A percentile compares a stretch with the other conserved stretches of the same genome.
Conservation (phyloP, 331 rosid genomes). For the Phaseolus coccineus region DNA sequence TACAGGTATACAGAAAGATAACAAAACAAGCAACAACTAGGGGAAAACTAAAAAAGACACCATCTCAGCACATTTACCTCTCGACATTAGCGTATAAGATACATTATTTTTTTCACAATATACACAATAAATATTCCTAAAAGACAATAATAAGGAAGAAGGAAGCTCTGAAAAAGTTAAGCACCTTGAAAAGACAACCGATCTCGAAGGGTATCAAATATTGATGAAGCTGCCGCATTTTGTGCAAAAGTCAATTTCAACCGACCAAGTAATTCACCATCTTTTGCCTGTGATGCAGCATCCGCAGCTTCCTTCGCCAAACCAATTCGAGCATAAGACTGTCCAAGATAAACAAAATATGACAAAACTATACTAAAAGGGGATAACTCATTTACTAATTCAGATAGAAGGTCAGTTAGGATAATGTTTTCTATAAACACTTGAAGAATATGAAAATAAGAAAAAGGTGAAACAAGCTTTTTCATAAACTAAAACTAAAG, state of each 20-base stretch:
- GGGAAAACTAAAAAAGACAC: not conserved
- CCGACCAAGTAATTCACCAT: constrained; percentile 93
- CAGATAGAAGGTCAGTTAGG: too few relatives aligned
- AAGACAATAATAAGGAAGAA: not conserved
- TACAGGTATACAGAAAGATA: constrained; percentile 14
- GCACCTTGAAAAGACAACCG: constrained; percentile 82
- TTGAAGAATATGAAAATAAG: too few relatives aligned
- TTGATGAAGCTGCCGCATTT: constrained; percentile 79
- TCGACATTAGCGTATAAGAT: constrained; percentile 42
- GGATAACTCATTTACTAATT: not conserved
- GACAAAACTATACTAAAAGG: not conserved
- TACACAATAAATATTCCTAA: constrained; percentile 26
- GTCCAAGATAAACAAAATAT: constrained; percentile 43
- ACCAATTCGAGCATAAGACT: constrained; percentile 96
- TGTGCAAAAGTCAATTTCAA: constrained; percentile 81
- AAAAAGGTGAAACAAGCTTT: too few relatives aligned
- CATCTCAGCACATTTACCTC: constrained; percentile 34
- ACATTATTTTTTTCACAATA: constrained; percentile 40
- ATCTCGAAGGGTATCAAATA: constrained; percentile 90
- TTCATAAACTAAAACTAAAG: too few relatives aligned
- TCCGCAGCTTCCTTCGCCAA: constrained; percentile 99
- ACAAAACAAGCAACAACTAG: constrained; percentile 10
- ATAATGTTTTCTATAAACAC: too few relatives aligned
- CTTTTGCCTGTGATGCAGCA: constrained; percentile 96
- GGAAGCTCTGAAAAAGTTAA: constrained; percentile 46